Evolutionary conservation across 495 filamentous ascomycete species (phyloP).

Genomic region (Penicillium salamii): DNA sequence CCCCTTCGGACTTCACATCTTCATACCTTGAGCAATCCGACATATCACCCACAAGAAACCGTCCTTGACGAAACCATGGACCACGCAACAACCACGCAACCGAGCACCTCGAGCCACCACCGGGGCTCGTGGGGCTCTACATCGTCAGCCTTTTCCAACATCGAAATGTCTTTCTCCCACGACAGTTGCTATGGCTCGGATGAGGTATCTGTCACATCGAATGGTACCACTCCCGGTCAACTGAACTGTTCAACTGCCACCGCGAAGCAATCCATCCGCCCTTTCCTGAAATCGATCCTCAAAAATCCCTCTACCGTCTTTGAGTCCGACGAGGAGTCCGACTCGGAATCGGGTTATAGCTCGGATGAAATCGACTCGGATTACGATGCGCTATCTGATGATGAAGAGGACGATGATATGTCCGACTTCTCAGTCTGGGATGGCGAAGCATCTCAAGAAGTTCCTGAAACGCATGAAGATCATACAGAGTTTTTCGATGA

Average conservation of each 20-base stretch:
- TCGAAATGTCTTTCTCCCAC: slow-evolving; percentile 44
- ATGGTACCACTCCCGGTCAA: slow-evolving; percentile 21
- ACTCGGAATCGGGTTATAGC: slow-evolving; percentile 44
- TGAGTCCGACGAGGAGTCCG: slow-evolving; percentile 21
- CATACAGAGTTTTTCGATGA: slow-evolving; percentile 39
- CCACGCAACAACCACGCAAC: slow-evolving; percentile 12
- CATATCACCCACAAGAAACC: not conserved
- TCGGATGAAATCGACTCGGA: slow-evolving; percentile 38
- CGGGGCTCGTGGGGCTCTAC: slow-evolving; percentile 43
- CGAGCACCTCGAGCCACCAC: slow-evolving; percentile 25
- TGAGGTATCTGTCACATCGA: slow-evolving; percentile 40
- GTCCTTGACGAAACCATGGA: slow-evolving; percentile 1
- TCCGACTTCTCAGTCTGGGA: slow-evolving; percentile 40
- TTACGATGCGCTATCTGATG: slow-evolving; percentile 31
- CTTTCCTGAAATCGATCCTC: slow-evolving; percentile 39
- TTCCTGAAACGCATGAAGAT: slow-evolving; percentile 32
- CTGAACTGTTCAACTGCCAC: slow-evolving; percentile 19
- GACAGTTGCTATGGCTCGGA: slow-evolving; percentile 49
- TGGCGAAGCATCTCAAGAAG: slow-evolving; percentile 21
- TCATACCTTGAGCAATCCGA: not conserved
- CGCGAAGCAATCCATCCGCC: slow-evolving; percentile 21
- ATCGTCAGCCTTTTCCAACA: slow-evolving; percentile 38
- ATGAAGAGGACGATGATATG: slow-evolving; percentile 32
- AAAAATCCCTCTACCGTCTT: slow-evolving; percentile 34
- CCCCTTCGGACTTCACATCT: not conserved